These are phyloP conservation scores for Blastobotrys elegans DNA, from an alignment of 1,139 yeast species.

Conservation along the genomic window DNA sequence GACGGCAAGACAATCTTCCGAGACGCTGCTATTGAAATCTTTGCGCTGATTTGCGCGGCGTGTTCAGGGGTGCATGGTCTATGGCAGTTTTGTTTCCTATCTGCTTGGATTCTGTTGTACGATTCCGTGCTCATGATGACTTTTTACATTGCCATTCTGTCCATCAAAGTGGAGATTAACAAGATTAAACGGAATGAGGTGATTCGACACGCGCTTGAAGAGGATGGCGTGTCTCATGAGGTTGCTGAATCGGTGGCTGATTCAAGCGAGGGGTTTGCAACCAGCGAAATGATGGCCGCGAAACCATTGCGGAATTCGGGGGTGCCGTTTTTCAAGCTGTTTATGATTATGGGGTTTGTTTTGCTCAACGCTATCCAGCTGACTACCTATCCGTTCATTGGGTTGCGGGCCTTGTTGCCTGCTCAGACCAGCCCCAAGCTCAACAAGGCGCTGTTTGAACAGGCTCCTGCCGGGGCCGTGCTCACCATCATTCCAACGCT, in stretches of 20 bases:
- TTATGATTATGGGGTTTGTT: conserved; percentile 62
- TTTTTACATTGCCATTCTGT: conserved; percentile 78
- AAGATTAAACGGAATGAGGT: conserved; percentile 82
- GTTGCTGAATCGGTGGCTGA: conserved; percentile 71
- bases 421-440: background rate
- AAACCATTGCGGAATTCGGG: conserved; percentile 31
- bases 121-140: conserved; percentile 77
- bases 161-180: conserved; percentile 85
- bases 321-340: conserved; percentile 57
- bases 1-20: conserved; percentile 69
- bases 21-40: conserved; percentile 73
- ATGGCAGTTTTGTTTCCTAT: conserved; percentile 75
- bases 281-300: conserved; percentile 19
- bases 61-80: conserved; percentile 59
- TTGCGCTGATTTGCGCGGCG: conserved; percentile 69
- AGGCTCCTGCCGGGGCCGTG: conserved; percentile 43
- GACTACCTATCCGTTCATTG: conserved; percentile 45
- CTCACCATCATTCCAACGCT: conserved; percentile 65
- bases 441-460: conserved; percentile 8
- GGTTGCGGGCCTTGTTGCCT: conserved; percentile 7
- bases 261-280: conserved; percentile 16
- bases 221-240: conserved; percentile 76
- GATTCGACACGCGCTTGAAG: conserved; percentile 79
- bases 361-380: conserved; percentile 53
- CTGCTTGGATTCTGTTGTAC: conserved; percentile 65